Conservation (phyloP, 495 filamentous ascomycete species). For the Aspergillus ellipticus region DNA sequence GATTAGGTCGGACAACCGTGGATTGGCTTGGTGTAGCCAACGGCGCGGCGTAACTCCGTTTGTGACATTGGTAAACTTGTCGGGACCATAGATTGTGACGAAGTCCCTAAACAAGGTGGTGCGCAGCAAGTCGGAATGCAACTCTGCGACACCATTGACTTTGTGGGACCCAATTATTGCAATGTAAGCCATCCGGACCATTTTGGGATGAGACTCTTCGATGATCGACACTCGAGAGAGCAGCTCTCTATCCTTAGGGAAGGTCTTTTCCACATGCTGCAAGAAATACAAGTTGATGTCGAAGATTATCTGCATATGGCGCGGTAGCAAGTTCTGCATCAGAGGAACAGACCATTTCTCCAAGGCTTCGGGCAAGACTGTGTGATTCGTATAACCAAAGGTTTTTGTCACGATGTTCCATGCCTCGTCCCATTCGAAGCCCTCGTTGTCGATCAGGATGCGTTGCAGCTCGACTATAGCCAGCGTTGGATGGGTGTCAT, state of each 20-base stretch:
- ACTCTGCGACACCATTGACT: constrained; percentile 95
- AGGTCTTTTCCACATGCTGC: constrained; percentile 80
- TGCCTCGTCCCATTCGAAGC: constrained; percentile 88
- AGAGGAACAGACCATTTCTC: constrained; percentile 98
- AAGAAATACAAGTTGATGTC: constrained; percentile 96
- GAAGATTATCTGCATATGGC: constrained; percentile 97
- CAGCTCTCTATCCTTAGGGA: constrained; percentile 85
- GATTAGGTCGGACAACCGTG: constrained; percentile 85
- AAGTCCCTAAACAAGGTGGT: constrained; percentile 99
- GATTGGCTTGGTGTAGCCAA: constrained; percentile 98
- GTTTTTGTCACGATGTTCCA: constrained; percentile 76
- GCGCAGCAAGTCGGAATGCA: constrained; percentile 95
- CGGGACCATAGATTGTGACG: constrained; percentile 84
- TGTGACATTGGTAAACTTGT: constrained; percentile 98
- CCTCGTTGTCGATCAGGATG: constrained; percentile 85
- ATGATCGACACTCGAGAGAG: constrained; percentile 87
- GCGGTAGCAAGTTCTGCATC: constrained; percentile 85
- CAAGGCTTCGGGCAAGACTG: constrained; percentile 90
- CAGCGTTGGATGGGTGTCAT: constrained; percentile 95
- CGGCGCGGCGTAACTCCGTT: constrained; percentile 94
- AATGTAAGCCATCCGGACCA: constrained; percentile 93
- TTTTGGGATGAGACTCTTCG: constrained; percentile 95
- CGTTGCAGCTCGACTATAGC: constrained; percentile 94
- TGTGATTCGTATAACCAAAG: constrained; percentile 98
- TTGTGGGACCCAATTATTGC: constrained; percentile 98